Evolutionary conservation across 768 basidiomycete species (phyloP), one percentile per base, ranked within the genome.

Genomic region (Mycena venus): DNA sequence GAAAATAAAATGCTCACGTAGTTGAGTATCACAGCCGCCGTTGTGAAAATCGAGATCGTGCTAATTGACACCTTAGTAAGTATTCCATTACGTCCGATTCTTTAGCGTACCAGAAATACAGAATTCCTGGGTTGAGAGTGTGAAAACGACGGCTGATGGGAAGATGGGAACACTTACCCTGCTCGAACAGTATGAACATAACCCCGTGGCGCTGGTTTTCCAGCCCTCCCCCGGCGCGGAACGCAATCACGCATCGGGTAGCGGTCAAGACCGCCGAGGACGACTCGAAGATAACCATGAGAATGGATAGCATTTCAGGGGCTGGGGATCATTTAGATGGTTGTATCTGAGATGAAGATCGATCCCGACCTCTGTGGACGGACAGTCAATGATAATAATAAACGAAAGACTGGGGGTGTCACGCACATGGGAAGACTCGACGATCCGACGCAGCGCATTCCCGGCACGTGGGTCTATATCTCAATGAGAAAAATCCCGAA

Each of bases 281-380:
- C 23, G 77, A 75, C 49, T 82, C 82, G 29, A 82, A 83, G 1
- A 80, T 70, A 14, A 76, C 74, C 81, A 80, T 81, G 32, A 82
- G 34, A 42, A 82, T 80, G 6, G 83, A 78, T 10, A 83, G 75
- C 25, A 82, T 60, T 8, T 78, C 78, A 4, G 78, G 77, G 11
- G 79, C 81, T 83, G 27, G 3, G 5, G 42, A 51, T 62, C 38
- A 38, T 17, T 42, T 36, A 38, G 12, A 25, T 27, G 10, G 23
- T 17, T 14, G 36, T 29, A 38, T 5, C 10, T 4, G 12, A 66
- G 14, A 5, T 34, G n/a, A 5, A 55, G 9, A 25, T 42, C n/a
- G 42, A 51, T 14, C 2, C 29, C 31, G 1, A 59, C 32, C 53
- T 5, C 34, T 59, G 58, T 34, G 14, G 19, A 27, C 19, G 31